These are phyloP conservation scores for Prunus campanulata DNA, from an alignment of 306 rosid genomes.

Conservation along the genomic window DNA sequence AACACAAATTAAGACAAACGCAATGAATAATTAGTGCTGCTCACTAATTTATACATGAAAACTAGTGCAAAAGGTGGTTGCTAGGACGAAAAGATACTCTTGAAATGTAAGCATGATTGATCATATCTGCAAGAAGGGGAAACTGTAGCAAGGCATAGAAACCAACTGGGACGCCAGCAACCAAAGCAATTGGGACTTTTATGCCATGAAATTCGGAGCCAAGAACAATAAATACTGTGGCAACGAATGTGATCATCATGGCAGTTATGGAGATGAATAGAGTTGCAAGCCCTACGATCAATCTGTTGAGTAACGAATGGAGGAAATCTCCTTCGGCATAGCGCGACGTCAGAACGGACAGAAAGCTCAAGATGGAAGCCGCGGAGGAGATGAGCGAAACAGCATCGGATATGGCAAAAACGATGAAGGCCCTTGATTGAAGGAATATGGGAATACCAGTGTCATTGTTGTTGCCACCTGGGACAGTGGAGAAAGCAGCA, in stretches of 20 bases:
- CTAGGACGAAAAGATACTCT: background rate
- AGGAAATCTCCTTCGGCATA: conserved; percentile 47
- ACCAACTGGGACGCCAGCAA: conserved; percentile 6
- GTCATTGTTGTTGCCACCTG: conserved; percentile 1
- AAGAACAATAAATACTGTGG: conserved; percentile 1
- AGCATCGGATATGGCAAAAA: conserved; percentile 37
- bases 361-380: conserved; percentile 46
- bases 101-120: background rate
- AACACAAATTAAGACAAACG: too few relatives aligned
- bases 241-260: conserved; percentile 44
- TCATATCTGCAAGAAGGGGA: conserved; percentile 9
- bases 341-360: conserved; percentile 39
- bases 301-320: conserved; percentile 32
- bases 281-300: conserved; percentile 42
- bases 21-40: too few relatives aligned
- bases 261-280: conserved; percentile 43
- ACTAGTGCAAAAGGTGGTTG: background rate
- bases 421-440: background rate
- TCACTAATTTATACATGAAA: too few relatives aligned
- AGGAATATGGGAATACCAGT: background rate
- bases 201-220: background rate
- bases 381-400: conserved; percentile 44
- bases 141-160: background rate
- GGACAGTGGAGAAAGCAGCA: background rate
- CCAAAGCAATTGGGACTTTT: conserved; percentile 4